Evolutionary conservation across 2,329 filamentous ascomycete genomes (phyloP), one percentile per base, ranked within the genome.

Genomic region (Alternaria sp.): DNA sequence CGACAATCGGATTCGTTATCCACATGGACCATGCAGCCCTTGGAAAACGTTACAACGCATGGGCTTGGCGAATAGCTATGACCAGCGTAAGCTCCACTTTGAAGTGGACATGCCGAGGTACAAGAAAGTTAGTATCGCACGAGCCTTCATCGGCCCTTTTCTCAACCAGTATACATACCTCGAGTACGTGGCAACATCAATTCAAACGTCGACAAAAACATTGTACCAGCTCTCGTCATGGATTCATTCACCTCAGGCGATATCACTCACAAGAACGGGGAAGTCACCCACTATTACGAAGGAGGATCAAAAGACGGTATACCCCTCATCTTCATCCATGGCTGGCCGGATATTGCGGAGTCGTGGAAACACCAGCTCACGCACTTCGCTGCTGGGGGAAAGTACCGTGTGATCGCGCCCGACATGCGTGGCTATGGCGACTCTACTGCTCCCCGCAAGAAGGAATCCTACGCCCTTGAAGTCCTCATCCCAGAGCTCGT

Each of bases 361-460:
- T 69, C 69, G 16, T 79, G 78, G 78, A 76, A 75, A 43, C 66
- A 70, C 16, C 77, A 79, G 39, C 68, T 79, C 8, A 57, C 67
- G 2, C 64, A 73, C 7, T 79, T 80, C 53, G 71, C 63, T 49
- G 66, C 58, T 55, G 68, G 32, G 43, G 73, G 42, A 60, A 75
- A 49, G 61, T 78, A 60, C 69, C 67, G 68, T 1, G 63, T 67
- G 18, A 62, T 68, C 11, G 67, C 67, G 6, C 67, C 61, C 2
- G 68, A 80, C 51, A 75, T 75, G 71, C 75, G 76, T 18, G 77
- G 78, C 36, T 79, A 79, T 43, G 77, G 75, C n/a, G 62, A 65
- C 7, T 77, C 76, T 0, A 70, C 75, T 2, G 71, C 69, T 52
- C 73, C 58, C 56, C 56, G 68, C 20, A 65, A 68, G 41, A 69